A percentile compares a stretch with the other conserved stretches of the same genome.
phyloP scores from a whole-genome alignment of 2,329 filamentous ascomycete genomes.

The Blumeriella jaapii region DNA sequence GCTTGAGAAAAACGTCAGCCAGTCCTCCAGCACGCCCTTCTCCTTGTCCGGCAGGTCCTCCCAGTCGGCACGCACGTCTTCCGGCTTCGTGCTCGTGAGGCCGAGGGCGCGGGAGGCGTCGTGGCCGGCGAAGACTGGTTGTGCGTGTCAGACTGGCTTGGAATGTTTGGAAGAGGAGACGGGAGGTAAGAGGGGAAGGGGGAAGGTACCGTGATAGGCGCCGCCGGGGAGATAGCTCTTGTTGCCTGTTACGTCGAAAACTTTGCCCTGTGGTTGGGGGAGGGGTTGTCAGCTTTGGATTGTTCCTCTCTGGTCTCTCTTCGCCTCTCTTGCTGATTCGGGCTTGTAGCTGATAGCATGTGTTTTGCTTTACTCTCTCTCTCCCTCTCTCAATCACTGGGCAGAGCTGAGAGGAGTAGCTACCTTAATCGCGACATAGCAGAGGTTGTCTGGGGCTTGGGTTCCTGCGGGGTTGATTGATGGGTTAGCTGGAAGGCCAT shows the following conservation, averaged over 20 bases:
- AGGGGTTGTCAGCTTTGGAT: neutral
- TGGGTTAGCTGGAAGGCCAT: no score
- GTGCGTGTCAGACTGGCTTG: neutral
- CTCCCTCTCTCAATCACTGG: no score
- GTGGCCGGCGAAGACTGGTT: conserved; percentile 81
- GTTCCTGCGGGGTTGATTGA: conserved; percentile 36
- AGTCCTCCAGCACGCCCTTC: conserved; percentile 75
- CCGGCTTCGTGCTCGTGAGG: conserved; percentile 71
- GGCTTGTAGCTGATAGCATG: no score
- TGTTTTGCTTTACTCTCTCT: no score
- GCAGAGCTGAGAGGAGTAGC: no score
- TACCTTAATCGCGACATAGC: conserved; percentile 62
- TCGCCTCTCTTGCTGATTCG: no score
- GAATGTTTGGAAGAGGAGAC: no score
- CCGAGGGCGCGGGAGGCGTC: conserved; percentile 89
- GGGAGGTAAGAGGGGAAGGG: neutral
- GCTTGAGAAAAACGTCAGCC: conserved; percentile 94
- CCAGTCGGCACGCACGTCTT: conserved; percentile 77
- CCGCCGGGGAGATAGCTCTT: conserved; percentile 73
- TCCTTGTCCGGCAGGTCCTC: conserved; percentile 73
- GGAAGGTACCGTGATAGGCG: conserved; percentile 63
- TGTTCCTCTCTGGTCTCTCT: no score
- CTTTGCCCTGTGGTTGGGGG: conserved; percentile 53
- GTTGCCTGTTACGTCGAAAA: conserved; percentile 91
- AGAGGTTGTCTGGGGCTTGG: conserved; percentile 42